phyloP scores from a whole-genome alignment of 1,139 yeast genomes.

The Yamadazyma diospyri region DNA sequence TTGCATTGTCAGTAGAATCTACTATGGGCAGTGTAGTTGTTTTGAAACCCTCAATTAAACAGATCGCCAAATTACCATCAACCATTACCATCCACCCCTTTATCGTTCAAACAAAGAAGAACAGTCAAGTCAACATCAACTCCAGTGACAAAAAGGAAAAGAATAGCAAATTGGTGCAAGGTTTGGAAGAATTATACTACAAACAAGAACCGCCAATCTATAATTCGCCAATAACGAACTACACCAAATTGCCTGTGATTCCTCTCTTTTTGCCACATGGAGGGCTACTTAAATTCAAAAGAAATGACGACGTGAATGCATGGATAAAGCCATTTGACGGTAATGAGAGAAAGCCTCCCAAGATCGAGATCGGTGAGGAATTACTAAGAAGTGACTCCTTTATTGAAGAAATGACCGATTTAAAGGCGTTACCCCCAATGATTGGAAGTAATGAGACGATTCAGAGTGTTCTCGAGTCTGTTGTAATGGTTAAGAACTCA shows the following conservation, averaged over 20 bases:
- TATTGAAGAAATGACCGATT: constrained; percentile 22
- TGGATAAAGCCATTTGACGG: constrained; percentile 41
- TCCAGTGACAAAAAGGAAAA: constrained; percentile 30
- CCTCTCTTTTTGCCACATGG: constrained; percentile 54
- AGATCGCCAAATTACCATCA: constrained; percentile 37
- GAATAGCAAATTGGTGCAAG: constrained; percentile 15
- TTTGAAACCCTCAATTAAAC: constrained; percentile 48
- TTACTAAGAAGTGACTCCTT: constrained; percentile 50
- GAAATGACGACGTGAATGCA: constrained; percentile 36
- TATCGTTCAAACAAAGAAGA: constrained; percentile 40
- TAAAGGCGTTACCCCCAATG: constrained; percentile 23
- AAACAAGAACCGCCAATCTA: constrained; percentile 12
- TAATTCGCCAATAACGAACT: constrained; percentile 44
- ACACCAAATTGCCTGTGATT: constrained; percentile 47
- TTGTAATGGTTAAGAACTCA: constrained; percentile 43
- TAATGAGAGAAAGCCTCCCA: constrained; percentile 24
- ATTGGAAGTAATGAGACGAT: constrained; percentile 58
- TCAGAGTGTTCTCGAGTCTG: constrained; percentile 36
- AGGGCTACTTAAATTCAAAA: constrained; percentile 55
- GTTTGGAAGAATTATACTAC: constrained; percentile 15
- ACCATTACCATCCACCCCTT: constrained; percentile 53
- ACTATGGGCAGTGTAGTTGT: constrained; percentile 54
- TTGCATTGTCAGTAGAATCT: constrained; percentile 52
- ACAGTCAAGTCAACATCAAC: constrained; percentile 24
- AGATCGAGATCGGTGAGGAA: constrained; percentile 53